Conservation (phyloP, 2,329 filamentous ascomycete genomes). For the Paecilomyces sp. region DNA sequence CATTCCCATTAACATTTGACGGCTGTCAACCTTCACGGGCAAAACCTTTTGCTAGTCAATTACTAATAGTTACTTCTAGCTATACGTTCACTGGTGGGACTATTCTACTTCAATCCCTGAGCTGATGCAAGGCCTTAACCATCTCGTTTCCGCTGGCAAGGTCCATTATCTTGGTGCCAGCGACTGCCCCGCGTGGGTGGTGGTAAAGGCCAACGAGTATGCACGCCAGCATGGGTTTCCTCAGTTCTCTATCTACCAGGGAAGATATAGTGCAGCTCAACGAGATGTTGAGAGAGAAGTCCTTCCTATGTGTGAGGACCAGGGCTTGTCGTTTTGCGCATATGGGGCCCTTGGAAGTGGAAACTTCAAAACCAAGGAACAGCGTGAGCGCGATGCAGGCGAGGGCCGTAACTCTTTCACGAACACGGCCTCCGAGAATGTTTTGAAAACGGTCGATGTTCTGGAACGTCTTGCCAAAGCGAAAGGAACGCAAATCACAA, state of each 20-base stretch:
- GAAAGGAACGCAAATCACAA: constrained; percentile 5
- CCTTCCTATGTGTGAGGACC: constrained; percentile 56
- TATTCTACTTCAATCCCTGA: constrained; percentile 58
- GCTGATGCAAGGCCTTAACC: constrained; percentile 61
- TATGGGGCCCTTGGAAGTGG: constrained; percentile 46
- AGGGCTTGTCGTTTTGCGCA: constrained; percentile 56
- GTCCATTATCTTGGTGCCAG: constrained; percentile 62
- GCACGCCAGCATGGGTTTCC: constrained; percentile 63
- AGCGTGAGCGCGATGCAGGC: constrained; percentile 18
- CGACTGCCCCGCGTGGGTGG: constrained; percentile 62
- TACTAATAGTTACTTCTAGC: constrained; percentile 9
- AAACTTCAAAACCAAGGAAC: constrained; percentile 39
- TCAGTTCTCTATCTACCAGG: constrained; percentile 64
- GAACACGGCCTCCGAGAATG: constrained; percentile 5
- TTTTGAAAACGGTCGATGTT: constrained; percentile 6
- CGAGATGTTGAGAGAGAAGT: constrained; percentile 66
- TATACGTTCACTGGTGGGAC: constrained; percentile 49
- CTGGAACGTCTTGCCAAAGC: constrained; percentile 12
- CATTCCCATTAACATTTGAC: background rate
- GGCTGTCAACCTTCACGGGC: background rate
- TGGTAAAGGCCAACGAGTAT: constrained; percentile 45
- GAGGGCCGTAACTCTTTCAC: constrained; percentile 13
- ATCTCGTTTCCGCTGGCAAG: constrained; percentile 53
- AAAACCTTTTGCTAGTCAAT: background rate
- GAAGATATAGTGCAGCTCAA: constrained; percentile 52